Percentiles rank a stretch among this genome's conserved stretches.
These are phyloP conservation scores for Ballota nigra DNA, from an alignment of 257 asterid genomes.

Conservation along the genomic window DNA sequence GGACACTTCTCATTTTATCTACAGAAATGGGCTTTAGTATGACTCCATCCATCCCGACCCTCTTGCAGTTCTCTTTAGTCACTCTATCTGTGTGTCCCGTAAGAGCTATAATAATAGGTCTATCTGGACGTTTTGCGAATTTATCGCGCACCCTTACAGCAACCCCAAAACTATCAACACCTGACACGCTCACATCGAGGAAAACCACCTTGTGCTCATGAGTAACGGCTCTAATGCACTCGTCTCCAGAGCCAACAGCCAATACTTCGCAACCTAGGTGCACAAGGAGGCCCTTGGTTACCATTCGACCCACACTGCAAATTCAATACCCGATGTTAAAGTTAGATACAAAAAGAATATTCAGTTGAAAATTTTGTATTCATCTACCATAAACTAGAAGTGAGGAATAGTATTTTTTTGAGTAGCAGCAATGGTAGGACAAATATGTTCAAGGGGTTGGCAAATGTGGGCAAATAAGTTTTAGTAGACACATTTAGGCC, in stretches of 20 bases:
- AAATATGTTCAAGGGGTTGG: not conserved
- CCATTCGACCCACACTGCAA: slow-evolving; percentile 83
- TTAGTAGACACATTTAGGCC: too few relatives aligned
- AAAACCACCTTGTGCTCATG: slow-evolving; percentile 76
- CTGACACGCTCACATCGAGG: slow-evolving; percentile 62
- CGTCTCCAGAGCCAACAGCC: slow-evolving; percentile 69
- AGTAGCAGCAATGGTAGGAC: not conserved
- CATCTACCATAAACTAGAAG: not conserved
- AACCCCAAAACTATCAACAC: slow-evolving; percentile 53
- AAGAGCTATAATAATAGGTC: slow-evolving; percentile 74
- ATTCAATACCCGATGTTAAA: not conserved
- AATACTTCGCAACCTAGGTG: slow-evolving; percentile 90
- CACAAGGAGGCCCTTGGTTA: slow-evolving; percentile 75
- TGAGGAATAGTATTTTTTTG: not conserved
- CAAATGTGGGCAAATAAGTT: too few relatives aligned
- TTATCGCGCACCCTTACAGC: slow-evolving; percentile 68
- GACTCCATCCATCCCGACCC: slow-evolving; percentile 87
- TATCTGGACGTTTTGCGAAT: slow-evolving; percentile 51
- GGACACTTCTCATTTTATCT: slow-evolving; percentile 79
- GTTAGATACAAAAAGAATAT: not conserved
- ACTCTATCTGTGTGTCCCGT: slow-evolving; percentile 62
- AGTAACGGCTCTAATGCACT: slow-evolving; percentile 60
- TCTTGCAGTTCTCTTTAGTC: slow-evolving; percentile 69
- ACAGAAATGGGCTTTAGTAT: slow-evolving; percentile 78
- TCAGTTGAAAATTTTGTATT: not conserved